Conservation (phyloP, 2,329 filamentous ascomycete genomes). For the Neophaeococcomyces mojaviensis region DNA sequence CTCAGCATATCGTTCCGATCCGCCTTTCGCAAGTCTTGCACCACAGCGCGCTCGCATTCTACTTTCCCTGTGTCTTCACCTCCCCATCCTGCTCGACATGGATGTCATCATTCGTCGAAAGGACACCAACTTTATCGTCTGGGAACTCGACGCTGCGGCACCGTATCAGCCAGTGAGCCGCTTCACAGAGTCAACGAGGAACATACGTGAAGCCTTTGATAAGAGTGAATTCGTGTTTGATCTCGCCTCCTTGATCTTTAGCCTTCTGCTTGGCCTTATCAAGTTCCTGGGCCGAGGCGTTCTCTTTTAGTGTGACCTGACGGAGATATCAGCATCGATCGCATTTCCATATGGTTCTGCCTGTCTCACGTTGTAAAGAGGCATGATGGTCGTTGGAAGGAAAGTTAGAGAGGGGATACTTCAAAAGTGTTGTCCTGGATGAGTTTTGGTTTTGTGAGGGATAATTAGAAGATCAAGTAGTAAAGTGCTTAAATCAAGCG, state of each 20-base stretch:
- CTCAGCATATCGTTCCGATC: no score
- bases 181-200: neutral
- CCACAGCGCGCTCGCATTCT: no score
- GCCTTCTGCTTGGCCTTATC: conserved; percentile 68
- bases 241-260: conserved; percentile 68
- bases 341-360: neutral
- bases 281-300: conserved; percentile 59
- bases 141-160: conserved; percentile 61
- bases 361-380: conserved; percentile 32
- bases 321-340: neutral
- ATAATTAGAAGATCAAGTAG: no score
- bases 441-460: no score
- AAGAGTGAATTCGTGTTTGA: conserved; percentile 73
- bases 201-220: conserved; percentile 92
- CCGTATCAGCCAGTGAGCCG: conserved; percentile 1
- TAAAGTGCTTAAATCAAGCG: no score
- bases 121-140: conserved; percentile 56
- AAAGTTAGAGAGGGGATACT: neutral
- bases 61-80: conserved; percentile 66
- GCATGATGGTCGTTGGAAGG: conserved; percentile 25
- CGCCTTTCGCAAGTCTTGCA: no score
- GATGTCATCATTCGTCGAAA: conserved; percentile 64
- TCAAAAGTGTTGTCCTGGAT: neutral
- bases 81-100: conserved; percentile 69
- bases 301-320: conserved; percentile 73